phyloP scores from a whole-genome alignment of 1,284 basidiomycete genomes.

The Vanrija humicola region DNA sequence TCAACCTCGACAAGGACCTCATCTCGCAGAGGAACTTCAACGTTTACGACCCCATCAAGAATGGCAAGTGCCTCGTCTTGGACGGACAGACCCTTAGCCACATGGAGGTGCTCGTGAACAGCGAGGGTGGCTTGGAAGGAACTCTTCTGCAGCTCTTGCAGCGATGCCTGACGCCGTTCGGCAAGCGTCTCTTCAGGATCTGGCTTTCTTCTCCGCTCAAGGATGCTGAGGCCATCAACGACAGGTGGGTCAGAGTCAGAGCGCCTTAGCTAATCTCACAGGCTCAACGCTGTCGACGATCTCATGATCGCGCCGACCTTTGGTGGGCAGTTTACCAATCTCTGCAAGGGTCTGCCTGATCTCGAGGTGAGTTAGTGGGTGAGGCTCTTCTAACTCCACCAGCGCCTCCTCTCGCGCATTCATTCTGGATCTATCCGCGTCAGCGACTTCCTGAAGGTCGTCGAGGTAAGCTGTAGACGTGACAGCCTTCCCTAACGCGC shows the following conservation, averaged over 20 bases:
- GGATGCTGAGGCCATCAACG: conserved; percentile 75
- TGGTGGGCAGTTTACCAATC: conserved; percentile 65
- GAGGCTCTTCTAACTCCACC: not conserved
- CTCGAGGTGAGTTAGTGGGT: conserved; percentile 57
- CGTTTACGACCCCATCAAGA: conserved; percentile 88
- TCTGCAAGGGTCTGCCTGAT: conserved; percentile 80
- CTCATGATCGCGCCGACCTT: conserved; percentile 73
- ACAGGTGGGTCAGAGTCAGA: conserved; percentile 56
- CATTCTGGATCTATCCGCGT: conserved; percentile 86
- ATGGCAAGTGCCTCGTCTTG: conserved; percentile 73
- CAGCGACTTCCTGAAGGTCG: conserved; percentile 76
- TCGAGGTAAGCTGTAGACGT: conserved; percentile 56
- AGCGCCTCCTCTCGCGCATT: conserved; percentile 82
- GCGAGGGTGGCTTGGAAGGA: conserved; percentile 84
- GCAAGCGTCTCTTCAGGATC: conserved; percentile 42
- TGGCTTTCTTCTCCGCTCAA: conserved; percentile 89
- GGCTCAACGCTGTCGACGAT: conserved; percentile 87
- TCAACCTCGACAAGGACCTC: conserved; percentile 91
- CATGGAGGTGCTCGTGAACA: conserved; percentile 85
- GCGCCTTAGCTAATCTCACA: conserved; percentile 35
- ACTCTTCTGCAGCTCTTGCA: conserved; percentile 77
- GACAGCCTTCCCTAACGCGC: conserved; percentile 1
- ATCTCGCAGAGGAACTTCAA: conserved; percentile 93
- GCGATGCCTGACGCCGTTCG: conserved; percentile 79
- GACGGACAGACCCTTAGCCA: conserved; percentile 93